Conservation (phyloP, 2,329 filamentous ascomycete genomes). For the Fonsecaea pugnacius region DNA sequence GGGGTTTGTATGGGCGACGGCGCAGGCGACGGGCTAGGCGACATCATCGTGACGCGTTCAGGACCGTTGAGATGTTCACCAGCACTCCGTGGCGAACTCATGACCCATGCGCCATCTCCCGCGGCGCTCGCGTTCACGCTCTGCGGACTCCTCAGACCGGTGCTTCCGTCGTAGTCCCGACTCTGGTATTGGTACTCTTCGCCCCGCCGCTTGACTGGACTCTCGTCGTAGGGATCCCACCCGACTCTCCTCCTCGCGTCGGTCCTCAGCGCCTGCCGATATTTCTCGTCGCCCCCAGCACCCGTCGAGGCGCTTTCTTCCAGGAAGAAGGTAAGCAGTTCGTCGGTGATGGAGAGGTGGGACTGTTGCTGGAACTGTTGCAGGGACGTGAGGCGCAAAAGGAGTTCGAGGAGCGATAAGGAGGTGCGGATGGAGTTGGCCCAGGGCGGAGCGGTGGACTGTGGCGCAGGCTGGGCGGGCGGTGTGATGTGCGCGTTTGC, state of each 20-base stretch:
- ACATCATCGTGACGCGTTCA: constrained; percentile 1
- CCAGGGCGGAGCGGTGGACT: constrained; percentile 49
- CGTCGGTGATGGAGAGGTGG: constrained; percentile 86
- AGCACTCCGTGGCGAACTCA: constrained; percentile 1
- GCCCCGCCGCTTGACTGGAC: constrained; percentile 66
- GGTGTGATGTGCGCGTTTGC: constrained; percentile 48
- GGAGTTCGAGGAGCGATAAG: constrained; percentile 82
- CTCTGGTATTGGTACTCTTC: constrained; percentile 66
- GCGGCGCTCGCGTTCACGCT: background rate
- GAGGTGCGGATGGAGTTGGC: constrained; percentile 65
- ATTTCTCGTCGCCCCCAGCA: constrained; percentile 64
- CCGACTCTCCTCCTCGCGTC: constrained; percentile 67
- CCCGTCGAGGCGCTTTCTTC: constrained; percentile 69
- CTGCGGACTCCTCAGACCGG: background rate
- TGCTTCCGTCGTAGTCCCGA: background rate
- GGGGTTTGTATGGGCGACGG: constrained; percentile 35
- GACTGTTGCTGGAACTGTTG: constrained; percentile 91
- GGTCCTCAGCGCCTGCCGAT: constrained; percentile 62
- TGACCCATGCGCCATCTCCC: background rate
- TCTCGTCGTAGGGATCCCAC: constrained; percentile 74
- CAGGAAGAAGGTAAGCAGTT: constrained; percentile 86
- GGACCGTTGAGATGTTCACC: background rate
- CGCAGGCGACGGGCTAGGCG: constrained; percentile 24
- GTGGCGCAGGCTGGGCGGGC: constrained; percentile 43
- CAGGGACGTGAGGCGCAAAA: constrained; percentile 81